A percentile compares a stretch with the other conserved stretches of the same genome.
phyloP scores from a whole-genome alignment of 2,329 filamentous ascomycete genomes.

The Aspergillus vadensis region DNA sequence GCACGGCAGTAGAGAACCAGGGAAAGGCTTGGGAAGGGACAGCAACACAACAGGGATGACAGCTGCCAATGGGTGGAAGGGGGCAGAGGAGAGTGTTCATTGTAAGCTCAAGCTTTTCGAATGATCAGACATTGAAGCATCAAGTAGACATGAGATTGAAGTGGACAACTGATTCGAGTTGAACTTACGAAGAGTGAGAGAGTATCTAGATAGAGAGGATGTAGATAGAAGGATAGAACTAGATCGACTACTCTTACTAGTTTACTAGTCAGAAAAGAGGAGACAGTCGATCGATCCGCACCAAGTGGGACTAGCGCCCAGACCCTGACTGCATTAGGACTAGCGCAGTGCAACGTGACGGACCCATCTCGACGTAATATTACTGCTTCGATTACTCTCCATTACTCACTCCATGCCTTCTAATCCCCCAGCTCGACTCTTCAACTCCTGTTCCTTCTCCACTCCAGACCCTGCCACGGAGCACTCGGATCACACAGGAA shows the following conservation, averaged over 20 bases:
- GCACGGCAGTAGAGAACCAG: slow-evolving; percentile 11
- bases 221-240: background rate
- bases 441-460: too few species aligned
- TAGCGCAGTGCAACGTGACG: too few species aligned
- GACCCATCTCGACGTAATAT: too few species aligned
- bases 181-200: too few species aligned
- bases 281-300: background rate
- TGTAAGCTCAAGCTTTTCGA: background rate
- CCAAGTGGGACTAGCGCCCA: too few species aligned
- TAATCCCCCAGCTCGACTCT: too few species aligned
- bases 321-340: too few species aligned
- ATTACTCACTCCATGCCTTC: background rate
- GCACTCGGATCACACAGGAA: too few species aligned
- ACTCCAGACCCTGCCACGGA: too few species aligned
- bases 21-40: background rate
- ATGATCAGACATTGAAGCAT: background rate
- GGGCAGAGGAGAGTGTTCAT: background rate
- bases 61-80: background rate
- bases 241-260: background rate
- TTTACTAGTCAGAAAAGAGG: background rate
- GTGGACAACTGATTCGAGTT: background rate
- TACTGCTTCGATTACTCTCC: background rate
- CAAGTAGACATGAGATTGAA: background rate
- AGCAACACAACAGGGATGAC: background rate
- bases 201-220: too few species aligned